A percentile compares a stretch with the other conserved stretches of the same genome.
Conservation (phyloP, 2,329 filamentous ascomycete genomes). For the Zasmidium citrigriseum region DNA sequence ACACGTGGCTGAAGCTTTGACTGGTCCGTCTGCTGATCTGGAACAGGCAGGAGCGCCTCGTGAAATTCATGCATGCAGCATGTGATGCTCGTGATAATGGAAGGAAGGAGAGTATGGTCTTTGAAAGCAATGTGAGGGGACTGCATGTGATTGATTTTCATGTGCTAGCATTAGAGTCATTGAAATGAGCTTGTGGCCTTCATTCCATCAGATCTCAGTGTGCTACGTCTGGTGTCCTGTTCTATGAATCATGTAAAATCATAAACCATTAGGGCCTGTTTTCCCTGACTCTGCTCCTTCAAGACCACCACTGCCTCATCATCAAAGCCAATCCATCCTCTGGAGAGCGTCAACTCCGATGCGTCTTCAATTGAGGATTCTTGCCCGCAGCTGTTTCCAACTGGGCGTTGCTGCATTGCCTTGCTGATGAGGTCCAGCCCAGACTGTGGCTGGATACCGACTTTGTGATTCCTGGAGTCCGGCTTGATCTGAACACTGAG, state of each 20-base stretch:
- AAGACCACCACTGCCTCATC: slow-evolving; percentile 89
- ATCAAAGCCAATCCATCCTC: slow-evolving; percentile 80
- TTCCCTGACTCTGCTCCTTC: slow-evolving; percentile 67
- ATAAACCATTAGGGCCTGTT: slow-evolving; percentile 77
- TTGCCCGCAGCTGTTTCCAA: not conserved
- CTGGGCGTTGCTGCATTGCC: not conserved
- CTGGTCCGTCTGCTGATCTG: too few species aligned
- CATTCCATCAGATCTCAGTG: too few species aligned
- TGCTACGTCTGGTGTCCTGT: too few species aligned
- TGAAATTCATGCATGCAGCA: too few species aligned
- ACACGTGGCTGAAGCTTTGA: not conserved
- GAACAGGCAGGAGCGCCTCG: not conserved
- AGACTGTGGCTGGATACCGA: slow-evolving; percentile 9
- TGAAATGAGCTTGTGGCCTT: not conserved
- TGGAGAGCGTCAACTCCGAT: slow-evolving; percentile 42
- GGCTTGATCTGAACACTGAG: slow-evolving; percentile 55
- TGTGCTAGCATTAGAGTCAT: too few species aligned
- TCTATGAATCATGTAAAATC: slow-evolving; percentile 68
- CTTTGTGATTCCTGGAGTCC: not conserved
- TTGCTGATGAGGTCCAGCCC: slow-evolving; percentile 22
- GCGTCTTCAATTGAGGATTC: slow-evolving; percentile 12
- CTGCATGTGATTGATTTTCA: not conserved
- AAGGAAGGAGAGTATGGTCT: too few species aligned
- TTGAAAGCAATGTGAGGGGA: not conserved
- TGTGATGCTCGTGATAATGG: too few species aligned